These are phyloP conservation scores for Penicillium sclerotiorum DNA, from an alignment of 2,329 filamentous ascomycete genomes.

Conservation along the genomic window DNA sequence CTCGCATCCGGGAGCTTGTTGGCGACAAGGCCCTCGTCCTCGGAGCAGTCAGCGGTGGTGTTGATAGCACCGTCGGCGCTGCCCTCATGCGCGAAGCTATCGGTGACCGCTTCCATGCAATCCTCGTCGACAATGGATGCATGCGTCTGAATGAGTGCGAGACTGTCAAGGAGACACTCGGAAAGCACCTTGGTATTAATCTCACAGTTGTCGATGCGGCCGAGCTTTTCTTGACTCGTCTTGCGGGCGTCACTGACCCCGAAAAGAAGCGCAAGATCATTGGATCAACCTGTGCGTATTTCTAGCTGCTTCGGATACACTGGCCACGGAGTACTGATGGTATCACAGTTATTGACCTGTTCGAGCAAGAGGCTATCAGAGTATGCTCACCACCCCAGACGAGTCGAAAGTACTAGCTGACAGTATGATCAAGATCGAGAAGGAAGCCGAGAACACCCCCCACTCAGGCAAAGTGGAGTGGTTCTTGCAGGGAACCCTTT, in stretches of 20 bases:
- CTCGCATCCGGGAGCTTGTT: conserved; percentile 77
- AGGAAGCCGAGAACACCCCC: conserved; percentile 21
- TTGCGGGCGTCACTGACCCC: conserved; percentile 76
- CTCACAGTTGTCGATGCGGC: conserved; percentile 82
- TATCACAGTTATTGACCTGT: conserved; percentile 78
- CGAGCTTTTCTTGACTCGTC: conserved; percentile 73
- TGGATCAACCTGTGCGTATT: conserved; percentile 47
- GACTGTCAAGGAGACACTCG: conserved; percentile 77
- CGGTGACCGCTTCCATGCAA: conserved; percentile 78
- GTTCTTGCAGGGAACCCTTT: conserved; percentile 85
- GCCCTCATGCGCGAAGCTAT: conserved; percentile 81
- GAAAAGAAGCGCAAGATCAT: conserved; percentile 93
- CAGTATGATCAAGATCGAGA: conserved; percentile 18
- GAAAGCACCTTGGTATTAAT: conserved; percentile 82
- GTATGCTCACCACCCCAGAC: conserved; percentile 4
- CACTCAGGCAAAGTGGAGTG: conserved; percentile 69
- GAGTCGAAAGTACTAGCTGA: conserved; percentile 11
- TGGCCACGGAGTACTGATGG: conserved; percentile 5
- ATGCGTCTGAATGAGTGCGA: conserved; percentile 85
- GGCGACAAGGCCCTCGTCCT: conserved; percentile 82
- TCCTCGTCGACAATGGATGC: conserved; percentile 82
- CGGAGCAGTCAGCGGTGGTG: conserved; percentile 77
- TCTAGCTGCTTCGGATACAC: not conserved
- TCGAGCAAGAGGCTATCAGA: conserved; percentile 67
- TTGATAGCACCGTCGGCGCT: conserved; percentile 80